Evolutionary conservation across 2,329 filamentous ascomycete genomes (phyloP).

Genomic region (Neocucurbitaria cava): DNA sequence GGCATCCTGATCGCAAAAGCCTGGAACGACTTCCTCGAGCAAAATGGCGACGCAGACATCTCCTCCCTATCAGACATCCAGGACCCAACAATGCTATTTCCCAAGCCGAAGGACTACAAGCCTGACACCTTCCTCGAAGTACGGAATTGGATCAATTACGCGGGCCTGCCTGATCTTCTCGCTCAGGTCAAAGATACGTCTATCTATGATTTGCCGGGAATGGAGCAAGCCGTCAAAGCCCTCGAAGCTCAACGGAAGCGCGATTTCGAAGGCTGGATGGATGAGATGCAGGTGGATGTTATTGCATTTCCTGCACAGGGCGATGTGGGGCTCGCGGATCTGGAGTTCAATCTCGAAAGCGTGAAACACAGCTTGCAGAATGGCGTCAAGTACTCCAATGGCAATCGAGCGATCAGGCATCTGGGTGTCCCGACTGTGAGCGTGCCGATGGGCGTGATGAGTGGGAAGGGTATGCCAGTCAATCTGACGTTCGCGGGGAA

Average conservation of each 20-base stretch:
- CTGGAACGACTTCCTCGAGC: constrained; percentile 60
- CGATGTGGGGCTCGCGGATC: constrained; percentile 58
- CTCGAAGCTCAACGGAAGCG: constrained; percentile 59
- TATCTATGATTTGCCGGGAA: constrained; percentile 53
- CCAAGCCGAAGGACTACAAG: constrained; percentile 45
- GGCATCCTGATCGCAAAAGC: constrained; percentile 58
- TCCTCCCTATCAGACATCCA: constrained; percentile 48
- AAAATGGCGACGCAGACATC: constrained; percentile 51
- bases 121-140: constrained; percentile 50
- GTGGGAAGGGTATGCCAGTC: constrained; percentile 58
- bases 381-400: constrained; percentile 62
- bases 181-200: constrained; percentile 33
- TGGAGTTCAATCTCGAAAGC: constrained; percentile 50
- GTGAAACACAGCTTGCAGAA: constrained; percentile 53
- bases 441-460: constrained; percentile 61
- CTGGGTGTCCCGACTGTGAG: constrained; percentile 62
- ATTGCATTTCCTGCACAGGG: constrained; percentile 60
- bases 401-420: constrained; percentile 61
- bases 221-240: constrained; percentile 53
- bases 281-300: constrained; percentile 50
- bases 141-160: constrained; percentile 51
- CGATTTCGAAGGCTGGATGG: constrained; percentile 61
- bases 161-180: constrained; percentile 39
- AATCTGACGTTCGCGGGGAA: constrained; percentile 61
- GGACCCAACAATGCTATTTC: constrained; percentile 49